Conservation (phyloP, 345 rosid genomes). For the Heritiera littoralis region DNA sequence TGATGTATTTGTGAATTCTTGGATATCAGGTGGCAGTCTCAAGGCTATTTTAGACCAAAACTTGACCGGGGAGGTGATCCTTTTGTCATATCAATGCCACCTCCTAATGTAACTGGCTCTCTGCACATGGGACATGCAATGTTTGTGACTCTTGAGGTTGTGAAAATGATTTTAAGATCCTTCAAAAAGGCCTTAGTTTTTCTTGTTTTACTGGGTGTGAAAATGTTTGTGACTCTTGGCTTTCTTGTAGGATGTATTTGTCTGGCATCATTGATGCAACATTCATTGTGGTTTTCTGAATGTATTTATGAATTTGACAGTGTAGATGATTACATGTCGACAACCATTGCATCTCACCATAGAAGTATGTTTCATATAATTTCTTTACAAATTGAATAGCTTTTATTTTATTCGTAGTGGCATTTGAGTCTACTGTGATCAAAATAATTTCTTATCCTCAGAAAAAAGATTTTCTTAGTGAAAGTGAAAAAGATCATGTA, state of each 20-base stretch:
- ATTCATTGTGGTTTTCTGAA: constrained; percentile 2
- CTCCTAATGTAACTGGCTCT: constrained; percentile 97
- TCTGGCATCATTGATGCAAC: not conserved
- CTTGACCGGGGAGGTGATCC: constrained; percentile 68
- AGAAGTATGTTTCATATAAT: constrained; percentile 3
- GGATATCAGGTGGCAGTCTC: constrained; percentile 87
- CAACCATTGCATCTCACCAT: not conserved
- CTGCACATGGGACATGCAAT: constrained; percentile 99
- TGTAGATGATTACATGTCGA: not conserved
- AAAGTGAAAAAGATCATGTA: not conserved
- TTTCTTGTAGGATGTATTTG: constrained; percentile 2
- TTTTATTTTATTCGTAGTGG: not conserved
- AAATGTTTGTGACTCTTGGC: too few species aligned
- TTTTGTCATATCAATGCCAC: constrained; percentile 95
- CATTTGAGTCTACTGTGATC: not conserved
- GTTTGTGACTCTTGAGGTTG: constrained; percentile 97
- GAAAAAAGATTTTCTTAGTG: not conserved
- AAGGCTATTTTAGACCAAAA: constrained; percentile 85
- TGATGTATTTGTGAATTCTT: constrained; percentile 21
- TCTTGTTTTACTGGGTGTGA: not conserved
- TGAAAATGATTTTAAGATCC: constrained; percentile 12
- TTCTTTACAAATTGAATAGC: not conserved
- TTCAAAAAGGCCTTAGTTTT: not conserved
- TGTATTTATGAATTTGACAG: not conserved
- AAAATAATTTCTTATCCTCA: not conserved